Evolutionary conservation across 495 filamentous ascomycete genomes (phyloP), one percentile per base, ranked within the genome.

Genomic region (Melanomma pulvis-pyrius): DNA sequence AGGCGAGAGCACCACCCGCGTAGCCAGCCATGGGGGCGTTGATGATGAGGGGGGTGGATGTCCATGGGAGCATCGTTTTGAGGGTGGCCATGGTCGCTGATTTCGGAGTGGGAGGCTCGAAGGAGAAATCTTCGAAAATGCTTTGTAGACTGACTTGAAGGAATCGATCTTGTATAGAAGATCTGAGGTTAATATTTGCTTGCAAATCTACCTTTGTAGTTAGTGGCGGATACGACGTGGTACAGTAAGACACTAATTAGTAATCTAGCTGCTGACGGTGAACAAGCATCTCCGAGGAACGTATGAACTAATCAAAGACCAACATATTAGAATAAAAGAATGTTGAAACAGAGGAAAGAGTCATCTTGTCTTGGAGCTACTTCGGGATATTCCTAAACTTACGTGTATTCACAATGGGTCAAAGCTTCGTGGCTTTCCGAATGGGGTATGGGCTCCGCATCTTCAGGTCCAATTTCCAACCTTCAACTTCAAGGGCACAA

Each of bases 21-120:
- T 90, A 83, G 34, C 87, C 76, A 55, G 86, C 84, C 89, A 93
- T 92, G 7, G 90, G 90, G 0, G 89, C 90, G 68, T 80, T 75
- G 65, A 85, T 76, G 26, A 93, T 82, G 60, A 92, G 80, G 0
- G 90, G 89, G 8, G 69, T 47, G 0, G 77, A 61, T 24, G 77
- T 82, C 87, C 88, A 92, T 64, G 89, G 86, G 68, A 69, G 50
- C 52, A 28, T 41, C 1, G 26, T 0, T n/a, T 29, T 47, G 29
- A 48, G 34, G 26, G 34, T 1, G 13, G 39, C 19, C 61, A 64
- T 64, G 19, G 34, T 29, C 7, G 53, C 8, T 53, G 49, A 9
- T 53, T 53, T 5, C 4, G 22, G 4, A 19, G 44, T 4, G 44
- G 44, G 30, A 34, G 30, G 30, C 30, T 34, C 4, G 30, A 34